Evolutionary conservation across 1,284 basidiomycete genomes (phyloP).

Genomic region (Kwoniella shivajii): DNA sequence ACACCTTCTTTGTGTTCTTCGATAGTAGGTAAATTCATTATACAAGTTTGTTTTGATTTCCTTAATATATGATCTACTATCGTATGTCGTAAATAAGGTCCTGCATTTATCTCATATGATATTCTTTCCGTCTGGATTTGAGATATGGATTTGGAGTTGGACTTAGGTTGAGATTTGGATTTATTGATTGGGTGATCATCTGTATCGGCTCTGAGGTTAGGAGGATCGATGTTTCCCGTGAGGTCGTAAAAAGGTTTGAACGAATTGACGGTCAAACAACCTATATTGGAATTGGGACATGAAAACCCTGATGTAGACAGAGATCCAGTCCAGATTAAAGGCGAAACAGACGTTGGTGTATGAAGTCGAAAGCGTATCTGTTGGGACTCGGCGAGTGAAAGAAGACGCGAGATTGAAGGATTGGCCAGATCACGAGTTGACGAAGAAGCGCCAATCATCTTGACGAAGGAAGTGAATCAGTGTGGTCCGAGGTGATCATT

Average conservation of each 20-base stretch:
- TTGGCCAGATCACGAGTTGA: too few relatives aligned
- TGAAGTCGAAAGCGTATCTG: slow-evolving; percentile 24
- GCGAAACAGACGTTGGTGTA: slow-evolving; percentile 14
- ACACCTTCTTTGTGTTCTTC: slow-evolving; percentile 16
- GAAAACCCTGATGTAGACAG: slow-evolving; percentile 20
- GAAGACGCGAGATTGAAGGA: neutral
- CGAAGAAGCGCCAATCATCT: too few relatives aligned
- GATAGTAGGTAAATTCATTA: slow-evolving; percentile 12
- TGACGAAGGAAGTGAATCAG: too few relatives aligned
- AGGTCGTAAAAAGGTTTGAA: neutral
- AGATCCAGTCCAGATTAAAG: slow-evolving; percentile 28
- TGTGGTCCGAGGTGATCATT: too few relatives aligned
- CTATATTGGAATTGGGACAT: slow-evolving; percentile 15
- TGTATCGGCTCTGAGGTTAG: neutral
- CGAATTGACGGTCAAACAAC: neutral
- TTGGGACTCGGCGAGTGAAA: neutral
- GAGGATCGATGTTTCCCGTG: too few relatives aligned
- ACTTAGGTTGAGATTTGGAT: neutral
- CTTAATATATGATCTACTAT: slow-evolving; percentile 36
- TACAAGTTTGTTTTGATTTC: slow-evolving; percentile 21
- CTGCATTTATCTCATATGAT: neutral
- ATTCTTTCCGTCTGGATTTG: too few relatives aligned
- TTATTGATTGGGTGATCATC: neutral
- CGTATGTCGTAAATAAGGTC: slow-evolving; percentile 25
- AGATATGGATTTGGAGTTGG: neutral